These are phyloP conservation scores for Tolypocladium tropicale DNA, from an alignment of 2,329 filamentous ascomycete species.

Conservation along the genomic window DNA sequence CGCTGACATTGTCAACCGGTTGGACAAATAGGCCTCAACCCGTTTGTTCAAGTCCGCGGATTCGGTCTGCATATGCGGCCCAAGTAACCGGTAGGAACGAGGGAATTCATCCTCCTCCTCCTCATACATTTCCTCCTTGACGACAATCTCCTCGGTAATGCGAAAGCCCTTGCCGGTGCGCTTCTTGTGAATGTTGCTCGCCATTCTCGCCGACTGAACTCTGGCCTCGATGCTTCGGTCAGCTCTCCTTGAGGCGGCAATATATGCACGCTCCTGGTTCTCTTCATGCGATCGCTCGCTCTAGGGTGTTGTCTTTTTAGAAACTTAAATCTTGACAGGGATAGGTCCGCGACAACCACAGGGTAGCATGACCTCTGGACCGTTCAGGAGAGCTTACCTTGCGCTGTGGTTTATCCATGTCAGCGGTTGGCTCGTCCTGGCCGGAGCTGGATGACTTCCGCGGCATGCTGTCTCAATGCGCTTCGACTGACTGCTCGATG, in stretches of 20 bases:
- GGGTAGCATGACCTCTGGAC: no score
- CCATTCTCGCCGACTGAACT: constrained; percentile 75
- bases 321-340: no score
- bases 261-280: constrained; percentile 82
- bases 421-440: background rate
- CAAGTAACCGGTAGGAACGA: constrained; percentile 53
- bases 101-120: constrained; percentile 80
- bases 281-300: constrained; percentile 70
- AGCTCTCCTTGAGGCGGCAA: constrained; percentile 77
- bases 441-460: background rate
- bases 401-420: constrained; percentile 1
- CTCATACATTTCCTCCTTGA: constrained; percentile 93
- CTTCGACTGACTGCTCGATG: background rate
- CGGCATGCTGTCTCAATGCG: background rate
- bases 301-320: constrained; percentile 25
- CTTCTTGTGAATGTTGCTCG: constrained; percentile 84
- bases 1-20: constrained; percentile 31
- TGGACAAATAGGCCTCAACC: constrained; percentile 38
- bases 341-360: no score
- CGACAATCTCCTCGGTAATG: constrained; percentile 76
- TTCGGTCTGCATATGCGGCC: constrained; percentile 49
- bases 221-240: constrained; percentile 82
- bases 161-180: constrained; percentile 74
- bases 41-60: constrained; percentile 52
- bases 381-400: background rate